phyloP scores from a whole-genome alignment of 2,329 filamentous ascomycete species.

The Aspergillus cejpii region DNA sequence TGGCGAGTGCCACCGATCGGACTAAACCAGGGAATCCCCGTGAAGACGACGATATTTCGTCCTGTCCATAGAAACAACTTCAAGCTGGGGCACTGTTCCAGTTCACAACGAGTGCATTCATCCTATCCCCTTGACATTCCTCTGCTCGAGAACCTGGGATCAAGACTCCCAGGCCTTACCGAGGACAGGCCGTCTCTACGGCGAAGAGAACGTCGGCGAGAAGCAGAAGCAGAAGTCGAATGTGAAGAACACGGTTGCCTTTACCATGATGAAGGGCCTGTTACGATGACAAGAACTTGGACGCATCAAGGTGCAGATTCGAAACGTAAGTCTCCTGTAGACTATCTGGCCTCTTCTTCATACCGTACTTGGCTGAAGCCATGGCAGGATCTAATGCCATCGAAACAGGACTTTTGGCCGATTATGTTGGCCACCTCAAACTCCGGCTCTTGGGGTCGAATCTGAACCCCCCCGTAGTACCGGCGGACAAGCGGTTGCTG shows the following conservation, averaged over 20 bases:
- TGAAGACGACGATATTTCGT: too few species aligned
- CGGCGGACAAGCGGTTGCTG: constrained; percentile 30
- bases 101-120: constrained; percentile 49
- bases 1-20: too few species aligned
- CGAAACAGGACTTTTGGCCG: constrained; percentile 32
- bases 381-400: constrained; percentile 3
- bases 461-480: constrained; percentile 35
- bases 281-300: constrained; percentile 36
- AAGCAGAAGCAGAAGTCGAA: constrained; percentile 21
- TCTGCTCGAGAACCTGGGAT: constrained; percentile 53
- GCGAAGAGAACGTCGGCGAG: constrained; percentile 10
- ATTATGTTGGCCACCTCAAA: constrained; percentile 36
- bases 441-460: constrained; percentile 38
- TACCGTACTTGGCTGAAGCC: not conserved
- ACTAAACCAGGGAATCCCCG: too few species aligned
- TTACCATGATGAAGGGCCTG: constrained; percentile 50
- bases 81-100: constrained; percentile 47
- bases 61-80: constrained; percentile 34
- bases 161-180: constrained; percentile 46
- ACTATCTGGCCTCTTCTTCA: not conserved
- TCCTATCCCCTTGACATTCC: constrained; percentile 53
- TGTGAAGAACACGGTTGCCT: constrained; percentile 40
- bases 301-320: constrained; percentile 29
- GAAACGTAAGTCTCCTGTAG: constrained; percentile 21
- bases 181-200: constrained; percentile 7